A percentile compares a stretch with the other conserved stretches of the same genome.
These are phyloP conservation scores for Lactarius sp. DNA, from an alignment of 768 basidiomycete species.

Conservation along the genomic window DNA sequence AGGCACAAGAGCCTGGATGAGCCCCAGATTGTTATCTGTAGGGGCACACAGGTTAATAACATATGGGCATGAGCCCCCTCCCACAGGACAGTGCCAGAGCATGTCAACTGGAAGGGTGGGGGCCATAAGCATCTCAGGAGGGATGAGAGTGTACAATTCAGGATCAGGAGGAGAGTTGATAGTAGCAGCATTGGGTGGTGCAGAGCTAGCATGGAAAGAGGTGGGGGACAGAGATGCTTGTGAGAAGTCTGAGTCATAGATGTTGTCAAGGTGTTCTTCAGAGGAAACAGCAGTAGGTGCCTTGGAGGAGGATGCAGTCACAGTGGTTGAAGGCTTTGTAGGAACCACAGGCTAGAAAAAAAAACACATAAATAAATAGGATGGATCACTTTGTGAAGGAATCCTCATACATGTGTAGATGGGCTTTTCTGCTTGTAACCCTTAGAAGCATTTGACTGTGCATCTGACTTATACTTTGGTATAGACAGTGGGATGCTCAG, in stretches of 20 bases:
- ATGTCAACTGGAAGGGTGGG: slow-evolving; percentile 42
- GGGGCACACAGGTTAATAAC: slow-evolving; percentile 44
- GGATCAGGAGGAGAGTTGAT: slow-evolving; percentile 15
- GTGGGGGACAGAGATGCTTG: slow-evolving; percentile 43
- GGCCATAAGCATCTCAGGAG: slow-evolving; percentile 33
- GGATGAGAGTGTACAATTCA: slow-evolving; percentile 33
- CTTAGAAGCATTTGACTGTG: not conserved
- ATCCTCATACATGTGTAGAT: not conserved
- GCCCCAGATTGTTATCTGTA: slow-evolving; percentile 32
- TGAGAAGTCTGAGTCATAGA: slow-evolving; percentile 57
- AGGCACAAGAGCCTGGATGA: slow-evolving; percentile 20
- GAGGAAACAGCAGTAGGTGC: not conserved
- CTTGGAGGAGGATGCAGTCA: not conserved
- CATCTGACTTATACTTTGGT: not conserved
- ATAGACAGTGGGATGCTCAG: not conserved
- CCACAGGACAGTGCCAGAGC: slow-evolving; percentile 49
- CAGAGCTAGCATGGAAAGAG: slow-evolving; percentile 34
- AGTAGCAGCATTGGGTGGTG: slow-evolving; percentile 24
- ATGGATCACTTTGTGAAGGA: too few relatives aligned
- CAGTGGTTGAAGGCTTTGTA: not conserved
- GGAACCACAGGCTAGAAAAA: not conserved
- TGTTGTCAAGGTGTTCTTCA: not conserved
- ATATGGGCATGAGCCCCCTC: slow-evolving; percentile 36
- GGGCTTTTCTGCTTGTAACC: not conserved
- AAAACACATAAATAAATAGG: not conserved